Base-by-base conservation (phyloP, 108 stramenopile species). In the Asterionellopsis glacialis region DNA sequence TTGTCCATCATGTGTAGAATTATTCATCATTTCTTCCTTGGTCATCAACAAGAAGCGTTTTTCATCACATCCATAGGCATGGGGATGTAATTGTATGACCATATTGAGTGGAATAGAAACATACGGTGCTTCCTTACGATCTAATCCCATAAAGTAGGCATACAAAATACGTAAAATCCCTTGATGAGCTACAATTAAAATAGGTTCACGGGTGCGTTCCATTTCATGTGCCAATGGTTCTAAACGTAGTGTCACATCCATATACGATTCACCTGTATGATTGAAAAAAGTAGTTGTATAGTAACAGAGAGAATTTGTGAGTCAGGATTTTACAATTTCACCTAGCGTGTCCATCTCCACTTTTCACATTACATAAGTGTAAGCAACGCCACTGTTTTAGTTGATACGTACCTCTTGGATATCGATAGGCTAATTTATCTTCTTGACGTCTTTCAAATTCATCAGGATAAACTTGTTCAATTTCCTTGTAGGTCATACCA, bases 141-240 rank as follows among this genome's bases (percentile, higher is more conserved):
- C 76, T 33, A 95, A 63, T 47, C 96, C 99, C 95, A 98, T 92
- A 64, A 98, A 97, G 85, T 98, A 99, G 24, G 98, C 97, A 71
- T 98, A 98, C 24, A 99, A 76, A 57, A 98, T 92, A 22, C 99
- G 82, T 45, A 97, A 78, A 54, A 98, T 97, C 19, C 96, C 99
- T 72, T 98, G 98, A 67, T 96, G 95, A 49, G 74, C 97, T 40
- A 99, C 79, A 62, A 99, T 96, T 61, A 99, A 69, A 12, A 99
- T 70, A 18, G 99, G 99, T 63, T 95, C 97, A 21, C 95, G 72
- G 23, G 95, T 96, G 16, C 98, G 88, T 82, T 98, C 97, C 84
- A 99, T 91, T 73, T 98, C 98, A 59, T 96, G 88, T 42, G 97
- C 94, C 61, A 99, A 75, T 14, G 96, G 91, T 64, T 99, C 99